These are phyloP conservation scores for Ajuga chamaepitys DNA, from an alignment of 257 asterid species.

Conservation along the genomic window DNA sequence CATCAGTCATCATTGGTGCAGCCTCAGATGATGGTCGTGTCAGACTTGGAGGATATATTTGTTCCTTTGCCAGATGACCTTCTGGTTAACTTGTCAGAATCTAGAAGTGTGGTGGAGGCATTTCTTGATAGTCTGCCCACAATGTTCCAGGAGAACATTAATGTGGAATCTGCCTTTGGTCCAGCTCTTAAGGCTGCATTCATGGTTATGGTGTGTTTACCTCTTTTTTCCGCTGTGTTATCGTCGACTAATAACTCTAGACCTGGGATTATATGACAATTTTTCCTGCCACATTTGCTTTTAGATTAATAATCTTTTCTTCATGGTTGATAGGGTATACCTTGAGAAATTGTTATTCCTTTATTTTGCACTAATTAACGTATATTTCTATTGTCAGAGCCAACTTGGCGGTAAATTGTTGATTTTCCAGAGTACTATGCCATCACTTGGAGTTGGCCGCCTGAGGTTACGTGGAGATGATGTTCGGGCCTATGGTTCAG, in stretches of 20 bases:
- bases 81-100: slow-evolving; percentile 93
- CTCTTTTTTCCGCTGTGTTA: slow-evolving; percentile 13
- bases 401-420: slow-evolving; percentile 96
- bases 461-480: slow-evolving; percentile 93
- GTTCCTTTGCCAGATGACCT: slow-evolving; percentile 86
- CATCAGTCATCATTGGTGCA: slow-evolving; percentile 75
- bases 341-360: background rate
- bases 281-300: background rate
- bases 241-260: background rate
- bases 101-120: slow-evolving; percentile 87
- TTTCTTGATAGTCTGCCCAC: slow-evolving; percentile 91
- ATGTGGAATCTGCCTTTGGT: slow-evolving; percentile 98
- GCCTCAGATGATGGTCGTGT: slow-evolving; percentile 90
- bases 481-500: slow-evolving; percentile 75
- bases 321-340: background rate
- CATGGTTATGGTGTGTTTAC: slow-evolving; percentile 80
- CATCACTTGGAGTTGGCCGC: slow-evolving; percentile 95
- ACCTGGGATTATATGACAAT: background rate
- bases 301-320: background rate
- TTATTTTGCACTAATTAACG: slow-evolving; percentile 18
- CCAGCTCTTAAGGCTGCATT: slow-evolving; percentile 94
- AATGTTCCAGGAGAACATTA: slow-evolving; percentile 84
- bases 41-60: slow-evolving; percentile 81
- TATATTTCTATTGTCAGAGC: slow-evolving; percentile 49
- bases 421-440: slow-evolving; percentile 86